Conservation (phyloP, 306 rosid genomes). For the Dicorynia guianensis region DNA sequence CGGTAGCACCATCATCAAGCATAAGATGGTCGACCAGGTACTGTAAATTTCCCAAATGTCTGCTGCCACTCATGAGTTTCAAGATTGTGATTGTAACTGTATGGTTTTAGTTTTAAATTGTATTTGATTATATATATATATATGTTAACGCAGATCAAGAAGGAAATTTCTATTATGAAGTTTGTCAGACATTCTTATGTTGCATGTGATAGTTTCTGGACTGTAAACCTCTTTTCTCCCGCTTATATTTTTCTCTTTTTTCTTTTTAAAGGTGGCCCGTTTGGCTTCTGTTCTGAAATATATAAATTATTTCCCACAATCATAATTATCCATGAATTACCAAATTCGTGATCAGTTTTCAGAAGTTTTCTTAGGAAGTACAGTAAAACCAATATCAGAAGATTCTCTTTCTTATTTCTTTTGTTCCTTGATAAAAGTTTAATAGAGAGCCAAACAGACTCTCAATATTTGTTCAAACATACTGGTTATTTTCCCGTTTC, state of each 20-base stretch:
- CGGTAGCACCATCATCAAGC: slow-evolving; percentile 83
- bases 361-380: slow-evolving; percentile 7
- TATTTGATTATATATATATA: neutral
- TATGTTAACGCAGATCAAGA: slow-evolving; percentile 68
- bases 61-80: slow-evolving; percentile 4
- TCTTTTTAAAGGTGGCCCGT: neutral
- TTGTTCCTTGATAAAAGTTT: slow-evolving; percentile 15
- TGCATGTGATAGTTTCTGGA: slow-evolving; percentile 48
- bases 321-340: slow-evolving; percentile 17
- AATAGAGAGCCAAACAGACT: slow-evolving; percentile 8
- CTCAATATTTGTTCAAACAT: neutral
- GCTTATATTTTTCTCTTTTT: neutral
- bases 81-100: slow-evolving; percentile 17
- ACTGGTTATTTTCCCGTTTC: slow-evolving; percentile 7
- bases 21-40: slow-evolving; percentile 82
- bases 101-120: slow-evolving; percentile 10
- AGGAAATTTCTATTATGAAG: slow-evolving; percentile 91
- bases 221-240: slow-evolving; percentile 13
- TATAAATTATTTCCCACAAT: slow-evolving; percentile 3
- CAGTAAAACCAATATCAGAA: slow-evolving; percentile 12
- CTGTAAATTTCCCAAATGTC: slow-evolving; percentile 10
- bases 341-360: slow-evolving; percentile 14
- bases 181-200: slow-evolving; percentile 89
- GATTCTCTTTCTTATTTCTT: neutral
- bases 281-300: slow-evolving; percentile 23